A percentile compares a stretch with the other conserved stretches of the same genome.
phyloP scores from a whole-genome alignment of 2,329 filamentous ascomycete species.

The Ascochyta clinopodiicola region DNA sequence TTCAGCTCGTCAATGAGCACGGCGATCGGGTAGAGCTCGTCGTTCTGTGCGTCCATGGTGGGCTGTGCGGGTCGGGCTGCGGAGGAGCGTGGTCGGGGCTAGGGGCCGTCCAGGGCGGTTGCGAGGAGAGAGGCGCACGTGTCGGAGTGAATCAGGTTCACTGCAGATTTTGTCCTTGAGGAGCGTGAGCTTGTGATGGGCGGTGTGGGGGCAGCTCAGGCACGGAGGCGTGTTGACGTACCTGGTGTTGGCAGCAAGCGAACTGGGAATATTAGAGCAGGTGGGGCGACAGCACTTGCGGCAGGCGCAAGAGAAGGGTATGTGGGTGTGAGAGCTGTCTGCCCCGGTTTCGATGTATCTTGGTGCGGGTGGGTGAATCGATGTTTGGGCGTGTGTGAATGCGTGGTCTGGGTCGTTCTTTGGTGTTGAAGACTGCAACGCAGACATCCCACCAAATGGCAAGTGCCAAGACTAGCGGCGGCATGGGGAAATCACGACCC shows the following conservation, averaged over 20 bases:
- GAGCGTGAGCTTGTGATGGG: conserved; percentile 32
- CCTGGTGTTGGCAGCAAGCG: conserved; percentile 40
- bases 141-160: conserved; percentile 18
- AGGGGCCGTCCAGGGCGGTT: conserved; percentile 26
- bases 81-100: conserved; percentile 27
- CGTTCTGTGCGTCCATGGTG: conserved; percentile 89
- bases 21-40: conserved; percentile 99
- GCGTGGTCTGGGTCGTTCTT: conserved; percentile 19
- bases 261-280: conserved; percentile 30
- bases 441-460: conserved; percentile 4
- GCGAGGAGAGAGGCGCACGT: conserved; percentile 17
- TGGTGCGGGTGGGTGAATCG: conserved; percentile 22
- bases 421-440: conserved; percentile 15
- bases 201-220: conserved; percentile 29
- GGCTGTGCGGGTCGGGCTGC: conserved; percentile 28
- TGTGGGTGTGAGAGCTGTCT: conserved; percentile 21
- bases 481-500: conserved; percentile 24
- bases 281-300: conserved; percentile 20
- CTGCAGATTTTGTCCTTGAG: conserved; percentile 1
- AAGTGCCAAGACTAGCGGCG: conserved; percentile 13
- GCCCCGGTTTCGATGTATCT: conserved; percentile 19
- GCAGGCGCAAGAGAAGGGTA: conserved; percentile 11
- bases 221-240: conserved; percentile 45
- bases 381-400: conserved; percentile 30
- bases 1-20: conserved; percentile 99